Evolutionary conservation across 495 filamentous ascomycete genomes (phyloP).

Genomic region (Sabuloglossum arenarium): DNA sequence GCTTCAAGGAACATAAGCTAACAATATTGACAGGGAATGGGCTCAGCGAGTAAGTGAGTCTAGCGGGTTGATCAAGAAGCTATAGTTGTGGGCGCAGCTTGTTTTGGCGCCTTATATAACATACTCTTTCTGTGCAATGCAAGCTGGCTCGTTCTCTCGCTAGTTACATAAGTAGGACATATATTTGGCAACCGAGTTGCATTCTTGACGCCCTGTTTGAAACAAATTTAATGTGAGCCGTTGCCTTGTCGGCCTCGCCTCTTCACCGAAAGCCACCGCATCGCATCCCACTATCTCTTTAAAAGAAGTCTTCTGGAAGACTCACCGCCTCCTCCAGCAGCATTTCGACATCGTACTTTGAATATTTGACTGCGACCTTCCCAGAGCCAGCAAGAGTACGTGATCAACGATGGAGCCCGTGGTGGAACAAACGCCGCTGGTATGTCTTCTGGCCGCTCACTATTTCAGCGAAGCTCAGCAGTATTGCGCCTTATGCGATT

Average conservation of each 20-base stretch:
- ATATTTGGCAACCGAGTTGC: background rate
- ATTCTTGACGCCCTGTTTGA: background rate
- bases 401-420: background rate
- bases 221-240: background rate
- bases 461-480: no score
- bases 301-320: background rate
- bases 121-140: background rate
- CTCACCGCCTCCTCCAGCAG: background rate
- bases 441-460: background rate
- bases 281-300: no score
- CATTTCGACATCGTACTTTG: background rate
- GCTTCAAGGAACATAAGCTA: slow-evolving; percentile 10
- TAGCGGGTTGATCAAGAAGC: slow-evolving; percentile 38
- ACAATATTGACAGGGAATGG: slow-evolving; percentile 37
- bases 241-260: background rate
- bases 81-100: background rate
- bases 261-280: background rate
- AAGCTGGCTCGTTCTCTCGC: background rate
- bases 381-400: background rate
- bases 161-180: background rate
- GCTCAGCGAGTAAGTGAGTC: slow-evolving; percentile 42
- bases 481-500: background rate
- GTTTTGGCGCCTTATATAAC: background rate
- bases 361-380: background rate
- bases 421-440: background rate